Evolutionary conservation across 2,329 filamentous ascomycete species (phyloP), one percentile per base, ranked within the genome.

Genomic region (Clarireedia paspali): DNA sequence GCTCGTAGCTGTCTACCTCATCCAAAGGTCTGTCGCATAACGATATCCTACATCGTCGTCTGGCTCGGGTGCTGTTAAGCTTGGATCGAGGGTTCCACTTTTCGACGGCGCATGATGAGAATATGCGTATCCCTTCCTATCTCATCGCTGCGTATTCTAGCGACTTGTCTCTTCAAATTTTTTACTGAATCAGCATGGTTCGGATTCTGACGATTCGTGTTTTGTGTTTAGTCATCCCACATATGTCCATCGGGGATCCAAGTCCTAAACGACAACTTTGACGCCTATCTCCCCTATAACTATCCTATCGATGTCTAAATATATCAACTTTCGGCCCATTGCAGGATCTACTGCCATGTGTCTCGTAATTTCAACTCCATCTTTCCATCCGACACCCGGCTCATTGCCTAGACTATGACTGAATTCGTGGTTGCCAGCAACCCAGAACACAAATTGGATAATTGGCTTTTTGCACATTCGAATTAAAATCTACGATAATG

Each of bases 61-160:
- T 20, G 36, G n/a, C 15, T 15, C 5, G 9, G 5, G 36, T n/a
- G 44, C 10, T 2, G 51, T 48, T 7, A 20, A 24, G 5, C 5
- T 14, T 7, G 34, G 44, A 10, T 17, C n/a, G 2, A 24, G 39
- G 2, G 51, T 53, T 6, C 51, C 44, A 17, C 51, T 53, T 45
- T 40, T 47, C 9, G 51, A 53, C 7, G 44, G 51, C n/a, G 51
- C 42, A 44, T 47, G 46, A 48, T 53, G 12, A 53, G 23, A 20
- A 53, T 53, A 9, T 44, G 51, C 4, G 51, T 48, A 17, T n/a
- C 24, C 17, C 1, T 17, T 26, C 48, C 51, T 5, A 17, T 15
- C 10, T 34, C 34, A 30, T 53, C 30, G 1, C 39, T 27, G 17
- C 51, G 17, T 5, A 48, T 53, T 6, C 39, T 49, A 12, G n/a